These are phyloP conservation scores for Trichophyton rubrum DNA, from an alignment of 2,329 filamentous ascomycete genomes.

Conservation along the genomic window DNA sequence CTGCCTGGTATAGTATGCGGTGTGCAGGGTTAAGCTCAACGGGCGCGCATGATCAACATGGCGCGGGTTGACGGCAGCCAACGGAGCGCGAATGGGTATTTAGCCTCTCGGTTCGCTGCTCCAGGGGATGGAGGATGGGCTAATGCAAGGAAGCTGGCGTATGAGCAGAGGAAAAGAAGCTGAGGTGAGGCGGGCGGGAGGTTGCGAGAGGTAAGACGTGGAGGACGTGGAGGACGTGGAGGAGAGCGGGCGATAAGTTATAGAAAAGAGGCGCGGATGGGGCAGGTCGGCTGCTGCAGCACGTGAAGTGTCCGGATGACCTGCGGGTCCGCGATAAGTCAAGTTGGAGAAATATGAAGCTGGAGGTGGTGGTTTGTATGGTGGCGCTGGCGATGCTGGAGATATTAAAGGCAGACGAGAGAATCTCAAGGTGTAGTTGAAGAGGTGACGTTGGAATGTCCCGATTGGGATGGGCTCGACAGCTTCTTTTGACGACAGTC, in stretches of 20 bases:
- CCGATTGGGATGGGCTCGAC: not conserved
- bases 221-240: not conserved
- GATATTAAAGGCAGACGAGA: not conserved
- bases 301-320: slow-evolving; percentile 13
- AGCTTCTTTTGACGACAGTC: not conserved
- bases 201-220: not conserved
- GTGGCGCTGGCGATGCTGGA: too few relatives aligned
- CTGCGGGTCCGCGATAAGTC: slow-evolving; percentile 1
- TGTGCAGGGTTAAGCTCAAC: slow-evolving; percentile 2
- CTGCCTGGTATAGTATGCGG: not conserved
- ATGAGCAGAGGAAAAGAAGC: not conserved
- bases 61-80: slow-evolving; percentile 3
- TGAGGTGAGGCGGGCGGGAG: not conserved
- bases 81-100: slow-evolving; percentile 5
- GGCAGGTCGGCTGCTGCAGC: slow-evolving; percentile 3
- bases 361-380: not conserved
- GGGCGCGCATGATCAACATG: slow-evolving; percentile 5
- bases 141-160: slow-evolving; percentile 1
- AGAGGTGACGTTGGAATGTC: not conserved
- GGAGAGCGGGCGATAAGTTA: not conserved
- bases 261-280: slow-evolving; percentile 4
- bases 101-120: not conserved
- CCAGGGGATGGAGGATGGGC: not conserved
- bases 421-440: not conserved
- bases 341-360: not conserved